phyloP scores from a whole-genome alignment of 106 monocot species.

The Platanthera zijinensis region DNA sequence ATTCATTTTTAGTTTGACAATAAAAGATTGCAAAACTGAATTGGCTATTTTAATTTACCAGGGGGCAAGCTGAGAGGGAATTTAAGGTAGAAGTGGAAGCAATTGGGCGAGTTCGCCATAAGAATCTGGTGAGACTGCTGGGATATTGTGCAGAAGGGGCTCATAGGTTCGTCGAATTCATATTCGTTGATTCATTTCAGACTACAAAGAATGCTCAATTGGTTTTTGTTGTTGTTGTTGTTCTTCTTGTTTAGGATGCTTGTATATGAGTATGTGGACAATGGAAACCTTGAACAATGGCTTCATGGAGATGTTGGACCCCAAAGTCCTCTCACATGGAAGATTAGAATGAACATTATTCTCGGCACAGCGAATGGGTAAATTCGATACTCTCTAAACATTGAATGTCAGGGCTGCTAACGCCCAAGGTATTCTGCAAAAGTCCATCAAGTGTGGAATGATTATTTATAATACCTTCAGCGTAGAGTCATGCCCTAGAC shows the following conservation, averaged over 20 bases:
- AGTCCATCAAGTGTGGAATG: no score
- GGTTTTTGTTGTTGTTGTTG: no score
- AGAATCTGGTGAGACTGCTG: slow-evolving; percentile 66
- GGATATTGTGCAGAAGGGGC: slow-evolving; percentile 84
- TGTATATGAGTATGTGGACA: slow-evolving; percentile 88
- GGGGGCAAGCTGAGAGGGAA: slow-evolving; percentile 84
- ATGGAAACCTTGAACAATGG: slow-evolving; percentile 94
- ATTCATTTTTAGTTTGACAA: no score
- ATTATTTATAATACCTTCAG: no score
- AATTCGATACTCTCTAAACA: background rate
- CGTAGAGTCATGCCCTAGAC: no score
- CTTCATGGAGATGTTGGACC: slow-evolving; percentile 83
- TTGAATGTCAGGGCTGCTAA: no score
- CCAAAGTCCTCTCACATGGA: slow-evolving; percentile 68
- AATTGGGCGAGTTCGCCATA: slow-evolving; percentile 75
- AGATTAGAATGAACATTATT: slow-evolving; percentile 69
- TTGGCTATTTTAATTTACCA: slow-evolving; percentile 7
- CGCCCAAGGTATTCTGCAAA: no score
- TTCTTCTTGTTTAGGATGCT: slow-evolving; percentile 49
- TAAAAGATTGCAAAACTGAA: no score
- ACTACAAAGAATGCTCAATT: no score
- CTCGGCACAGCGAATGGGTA: slow-evolving; percentile 91
- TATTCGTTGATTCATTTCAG: background rate
- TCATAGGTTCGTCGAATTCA: slow-evolving; percentile 38
- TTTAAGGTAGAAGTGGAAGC: slow-evolving; percentile 86